Evolutionary conservation across 2,329 filamentous ascomycete genomes (phyloP).

Genomic region (Trichoderma sp.): DNA sequence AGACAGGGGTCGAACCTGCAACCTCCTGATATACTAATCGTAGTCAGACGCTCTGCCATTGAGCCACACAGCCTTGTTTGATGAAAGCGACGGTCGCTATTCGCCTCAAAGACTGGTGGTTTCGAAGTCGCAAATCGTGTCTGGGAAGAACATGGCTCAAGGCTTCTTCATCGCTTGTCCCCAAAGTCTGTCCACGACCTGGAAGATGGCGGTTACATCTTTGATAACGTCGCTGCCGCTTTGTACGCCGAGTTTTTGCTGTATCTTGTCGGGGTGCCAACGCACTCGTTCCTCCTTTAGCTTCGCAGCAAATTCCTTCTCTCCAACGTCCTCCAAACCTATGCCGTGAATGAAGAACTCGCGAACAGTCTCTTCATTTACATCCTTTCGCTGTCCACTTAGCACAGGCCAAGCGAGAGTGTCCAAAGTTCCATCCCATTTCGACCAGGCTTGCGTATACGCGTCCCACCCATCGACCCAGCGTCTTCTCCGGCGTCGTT

Average conservation of each 20-base stretch:
- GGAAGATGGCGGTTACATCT: conserved; percentile 85
- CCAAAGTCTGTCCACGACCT: conserved; percentile 83
- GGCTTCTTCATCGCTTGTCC: conserved; percentile 6
- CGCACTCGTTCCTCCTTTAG: conserved; percentile 84
- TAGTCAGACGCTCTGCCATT: neutral
- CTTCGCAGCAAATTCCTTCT: conserved; percentile 44
- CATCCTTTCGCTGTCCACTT: conserved; percentile 52
- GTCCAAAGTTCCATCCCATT: conserved; percentile 45
- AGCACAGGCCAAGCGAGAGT: conserved; percentile 70
- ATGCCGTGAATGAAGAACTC: conserved; percentile 62
- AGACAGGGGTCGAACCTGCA: neutral
- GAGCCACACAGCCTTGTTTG: neutral
- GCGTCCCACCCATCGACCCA: conserved; percentile 61
- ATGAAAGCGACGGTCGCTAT: neutral
- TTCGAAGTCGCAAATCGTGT: neutral
- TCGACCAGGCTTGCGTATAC: conserved; percentile 63
- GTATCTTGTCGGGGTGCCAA: conserved; percentile 98
- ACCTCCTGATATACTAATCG: neutral
- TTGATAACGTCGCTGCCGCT: conserved; percentile 72
- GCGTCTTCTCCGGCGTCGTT: conserved; percentile 52
- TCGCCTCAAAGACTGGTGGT: neutral
- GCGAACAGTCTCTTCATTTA: conserved; percentile 60
- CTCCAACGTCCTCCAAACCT: conserved; percentile 41
- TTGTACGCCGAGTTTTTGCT: conserved; percentile 75
- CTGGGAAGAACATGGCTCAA: neutral